phyloP scores from a whole-genome alignment of 768 basidiomycete genomes.

The Mycena belliarum region DNA sequence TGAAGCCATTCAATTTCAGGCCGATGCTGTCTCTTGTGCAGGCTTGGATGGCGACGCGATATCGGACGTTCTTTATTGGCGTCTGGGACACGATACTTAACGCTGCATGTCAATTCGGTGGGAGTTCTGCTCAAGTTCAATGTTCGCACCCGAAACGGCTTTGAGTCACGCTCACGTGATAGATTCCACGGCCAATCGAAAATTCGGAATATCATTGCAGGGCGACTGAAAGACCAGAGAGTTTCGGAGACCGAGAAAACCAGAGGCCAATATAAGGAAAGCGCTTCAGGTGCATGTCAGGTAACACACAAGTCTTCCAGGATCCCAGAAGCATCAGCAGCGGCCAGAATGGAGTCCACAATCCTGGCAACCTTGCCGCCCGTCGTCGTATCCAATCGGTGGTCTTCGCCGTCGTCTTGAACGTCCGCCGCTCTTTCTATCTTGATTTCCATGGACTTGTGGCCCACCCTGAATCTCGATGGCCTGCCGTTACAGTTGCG shows the following conservation, averaged over 20 bases:
- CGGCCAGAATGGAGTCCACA: too few relatives aligned
- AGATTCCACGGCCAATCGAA: too few relatives aligned
- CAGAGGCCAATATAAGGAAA: too few relatives aligned
- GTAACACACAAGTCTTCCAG: too few relatives aligned
- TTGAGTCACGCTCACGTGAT: slow-evolving; percentile 13
- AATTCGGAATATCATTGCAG: too few relatives aligned
- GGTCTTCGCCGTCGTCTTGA: too few relatives aligned
- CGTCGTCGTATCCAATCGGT: too few relatives aligned
- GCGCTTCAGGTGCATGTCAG: too few relatives aligned
- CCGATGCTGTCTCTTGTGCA: neutral
- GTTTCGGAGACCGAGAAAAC: neutral
- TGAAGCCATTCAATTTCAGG: neutral
- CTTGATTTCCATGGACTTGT: neutral
- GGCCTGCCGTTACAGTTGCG: neutral
- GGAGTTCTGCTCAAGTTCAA: slow-evolving; percentile 5
- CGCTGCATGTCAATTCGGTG: slow-evolving; percentile 11
- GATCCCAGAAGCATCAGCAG: too few relatives aligned
- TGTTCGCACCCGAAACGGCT: neutral
- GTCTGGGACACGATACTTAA: neutral
- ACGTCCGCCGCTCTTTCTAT: too few relatives aligned
- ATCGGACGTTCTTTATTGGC: neutral
- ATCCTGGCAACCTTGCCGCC: too few relatives aligned
- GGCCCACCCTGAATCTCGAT: neutral
- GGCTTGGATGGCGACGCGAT: neutral
- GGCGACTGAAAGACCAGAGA: neutral